Conservation (phyloP, 2,329 filamentous ascomycete species). For the Simplicillium sp. region DNA sequence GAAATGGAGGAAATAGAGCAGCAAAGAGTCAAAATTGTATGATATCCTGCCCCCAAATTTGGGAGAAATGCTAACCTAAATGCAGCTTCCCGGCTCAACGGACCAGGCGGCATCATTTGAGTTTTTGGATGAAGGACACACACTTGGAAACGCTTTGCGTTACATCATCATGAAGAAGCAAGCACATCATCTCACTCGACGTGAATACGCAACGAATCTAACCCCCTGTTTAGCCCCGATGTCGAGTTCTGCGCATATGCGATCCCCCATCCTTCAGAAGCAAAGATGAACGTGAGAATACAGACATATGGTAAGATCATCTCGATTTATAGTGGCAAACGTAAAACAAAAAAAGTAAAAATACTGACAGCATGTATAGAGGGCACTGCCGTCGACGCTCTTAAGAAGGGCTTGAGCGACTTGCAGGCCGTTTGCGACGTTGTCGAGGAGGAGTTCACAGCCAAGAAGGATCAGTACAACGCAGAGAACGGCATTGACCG, state of each 20-base stretch:
- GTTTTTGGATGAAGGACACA: constrained; percentile 89
- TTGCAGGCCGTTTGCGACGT: constrained; percentile 89
- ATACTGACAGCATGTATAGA: constrained; percentile 38
- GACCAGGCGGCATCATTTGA: constrained; percentile 91
- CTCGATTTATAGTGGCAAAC: no score
- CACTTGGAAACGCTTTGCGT: constrained; percentile 83
- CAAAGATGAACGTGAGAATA: constrained; percentile 94
- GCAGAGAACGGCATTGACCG: constrained; percentile 20
- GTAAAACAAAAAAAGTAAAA: background rate
- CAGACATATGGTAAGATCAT: constrained; percentile 87
- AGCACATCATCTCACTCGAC: constrained; percentile 15
- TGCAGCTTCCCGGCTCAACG: constrained; percentile 74
- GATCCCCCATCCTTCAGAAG: constrained; percentile 91
- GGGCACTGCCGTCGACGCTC: constrained; percentile 69
- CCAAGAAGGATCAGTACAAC: constrained; percentile 34
- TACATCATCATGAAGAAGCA: constrained; percentile 99
- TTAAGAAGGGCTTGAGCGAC: constrained; percentile 84
- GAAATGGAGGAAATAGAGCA: constrained; percentile 37
- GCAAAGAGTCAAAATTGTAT: constrained; percentile 55
- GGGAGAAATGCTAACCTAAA: constrained; percentile 1
- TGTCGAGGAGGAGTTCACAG: constrained; percentile 80
- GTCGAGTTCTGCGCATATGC: constrained; percentile 98
- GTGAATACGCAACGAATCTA: constrained; percentile 6
- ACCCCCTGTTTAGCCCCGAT: constrained; percentile 59
- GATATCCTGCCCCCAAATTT: constrained; percentile 9